phyloP scores from a whole-genome alignment of 2,329 filamentous ascomycete genomes.

The Apiospora malaysiana region DNA sequence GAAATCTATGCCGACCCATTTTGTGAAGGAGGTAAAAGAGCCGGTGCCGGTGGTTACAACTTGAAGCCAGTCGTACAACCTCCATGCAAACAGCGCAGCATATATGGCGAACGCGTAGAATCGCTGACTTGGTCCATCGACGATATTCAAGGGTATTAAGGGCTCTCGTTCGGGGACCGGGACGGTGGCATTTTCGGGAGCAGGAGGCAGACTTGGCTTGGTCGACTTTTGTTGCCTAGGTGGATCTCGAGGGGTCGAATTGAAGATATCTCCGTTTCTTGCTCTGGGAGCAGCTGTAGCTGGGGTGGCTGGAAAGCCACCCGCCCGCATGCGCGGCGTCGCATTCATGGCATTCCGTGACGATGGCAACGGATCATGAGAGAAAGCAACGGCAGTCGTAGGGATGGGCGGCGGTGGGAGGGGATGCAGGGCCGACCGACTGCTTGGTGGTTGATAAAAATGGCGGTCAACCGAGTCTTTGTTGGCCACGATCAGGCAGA shows the following conservation, averaged over 20 bases:
- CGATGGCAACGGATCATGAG: slow-evolving; percentile 33
- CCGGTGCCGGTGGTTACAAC: slow-evolving; percentile 81
- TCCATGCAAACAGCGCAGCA: slow-evolving; percentile 76
- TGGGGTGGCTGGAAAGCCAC: slow-evolving; percentile 80
- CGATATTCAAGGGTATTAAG: slow-evolving; percentile 77
- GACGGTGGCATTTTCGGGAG: slow-evolving; percentile 48
- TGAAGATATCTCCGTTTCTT: slow-evolving; percentile 38
- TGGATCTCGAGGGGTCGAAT: slow-evolving; percentile 28
- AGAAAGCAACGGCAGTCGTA: slow-evolving; percentile 18
- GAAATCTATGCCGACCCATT: slow-evolving; percentile 90
- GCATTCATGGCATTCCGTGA: slow-evolving; percentile 76
- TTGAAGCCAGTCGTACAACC: slow-evolving; percentile 83
- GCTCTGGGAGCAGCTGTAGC: slow-evolving; percentile 51
- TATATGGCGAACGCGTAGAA: slow-evolving; percentile 87
- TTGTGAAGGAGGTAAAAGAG: slow-evolving; percentile 89
- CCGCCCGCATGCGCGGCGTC: slow-evolving; percentile 83
- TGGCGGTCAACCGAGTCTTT: slow-evolving; percentile 4
- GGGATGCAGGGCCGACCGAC: not conserved
- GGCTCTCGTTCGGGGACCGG: slow-evolving; percentile 52
- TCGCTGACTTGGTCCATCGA: slow-evolving; percentile 91
- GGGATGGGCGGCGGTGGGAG: not conserved
- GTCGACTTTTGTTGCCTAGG: slow-evolving; percentile 23
- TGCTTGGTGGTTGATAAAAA: not conserved
- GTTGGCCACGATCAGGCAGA: slow-evolving; percentile 8
- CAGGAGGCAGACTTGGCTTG: slow-evolving; percentile 48